Percentiles rank a stretch among this genome's conserved stretches.
These are phyloP conservation scores for Aspergillus avenaceus DNA, from an alignment of 495 filamentous ascomycete species.

Conservation along the genomic window DNA sequence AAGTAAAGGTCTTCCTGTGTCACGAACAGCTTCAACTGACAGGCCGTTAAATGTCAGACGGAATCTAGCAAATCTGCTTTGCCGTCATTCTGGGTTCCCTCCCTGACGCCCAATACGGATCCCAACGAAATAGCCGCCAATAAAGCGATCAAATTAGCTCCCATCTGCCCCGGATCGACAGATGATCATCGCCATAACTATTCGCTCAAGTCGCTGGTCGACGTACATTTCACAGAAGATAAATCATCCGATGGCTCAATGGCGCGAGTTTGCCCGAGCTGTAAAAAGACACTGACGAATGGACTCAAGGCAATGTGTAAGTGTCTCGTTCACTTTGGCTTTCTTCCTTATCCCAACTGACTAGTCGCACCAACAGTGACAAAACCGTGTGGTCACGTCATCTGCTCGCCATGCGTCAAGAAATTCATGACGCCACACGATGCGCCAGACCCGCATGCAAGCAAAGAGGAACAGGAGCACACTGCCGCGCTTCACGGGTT, in stretches of 20 bases:
- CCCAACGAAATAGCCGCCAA: conserved; percentile 43
- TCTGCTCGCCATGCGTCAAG: conserved; percentile 82
- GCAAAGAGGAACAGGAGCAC: conserved; percentile 46
- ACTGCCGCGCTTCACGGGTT: conserved; percentile 31
- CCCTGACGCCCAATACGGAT: conserved; percentile 65
- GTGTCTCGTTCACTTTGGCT: conserved; percentile 12
- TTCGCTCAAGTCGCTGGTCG: conserved; percentile 76
- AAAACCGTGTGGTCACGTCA: conserved; percentile 90
- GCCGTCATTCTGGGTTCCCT: conserved; percentile 93
- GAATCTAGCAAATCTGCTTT: conserved; percentile 65
- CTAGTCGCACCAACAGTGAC: conserved; percentile 46
- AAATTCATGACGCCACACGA: conserved; percentile 75
- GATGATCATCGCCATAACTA: conserved; percentile 68
- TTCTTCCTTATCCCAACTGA: background rate
- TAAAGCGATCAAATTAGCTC: conserved; percentile 64
- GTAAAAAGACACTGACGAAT: conserved; percentile 81
- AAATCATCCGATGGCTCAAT: conserved; percentile 46
- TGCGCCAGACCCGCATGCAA: conserved; percentile 61
- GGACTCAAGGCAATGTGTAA: conserved; percentile 71
- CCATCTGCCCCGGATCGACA: conserved; percentile 75
- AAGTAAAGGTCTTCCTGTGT: background rate
- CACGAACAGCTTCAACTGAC: background rate
- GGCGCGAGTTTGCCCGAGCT: conserved; percentile 76
- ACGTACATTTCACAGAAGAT: conserved; percentile 77
- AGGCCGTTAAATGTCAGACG: conserved; percentile 2